Conservation (phyloP, 2,329 filamentous ascomycete genomes). For the Thelonectria blattea region DNA sequence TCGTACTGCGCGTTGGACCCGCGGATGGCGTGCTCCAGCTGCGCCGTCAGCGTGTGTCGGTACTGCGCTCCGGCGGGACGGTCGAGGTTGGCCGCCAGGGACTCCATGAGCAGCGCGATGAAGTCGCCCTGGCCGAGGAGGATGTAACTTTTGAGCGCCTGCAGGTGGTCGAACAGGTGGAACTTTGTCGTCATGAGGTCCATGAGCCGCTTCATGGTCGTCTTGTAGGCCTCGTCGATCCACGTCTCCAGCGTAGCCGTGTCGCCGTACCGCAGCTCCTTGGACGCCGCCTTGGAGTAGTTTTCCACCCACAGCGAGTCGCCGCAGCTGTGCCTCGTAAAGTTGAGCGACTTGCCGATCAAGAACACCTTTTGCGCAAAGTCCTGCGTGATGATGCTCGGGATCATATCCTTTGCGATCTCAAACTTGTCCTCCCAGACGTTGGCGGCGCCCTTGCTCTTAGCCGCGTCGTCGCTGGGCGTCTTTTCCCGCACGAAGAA, state of each 20-base stretch:
- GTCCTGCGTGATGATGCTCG: slow-evolving; percentile 89
- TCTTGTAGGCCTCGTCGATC: slow-evolving; percentile 97
- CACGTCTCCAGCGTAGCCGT: slow-evolving; percentile 89
- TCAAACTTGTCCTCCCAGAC: slow-evolving; percentile 99
- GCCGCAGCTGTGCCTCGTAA: slow-evolving; percentile 93
- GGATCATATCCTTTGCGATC: slow-evolving; percentile 83
- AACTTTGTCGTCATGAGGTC: slow-evolving; percentile 95
- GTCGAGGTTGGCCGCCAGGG: slow-evolving; percentile 88
- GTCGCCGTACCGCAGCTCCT: slow-evolving; percentile 90
- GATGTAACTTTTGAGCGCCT: slow-evolving; percentile 92
- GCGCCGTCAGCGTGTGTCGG: slow-evolving; percentile 94
- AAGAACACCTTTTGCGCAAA: slow-evolving; percentile 97
- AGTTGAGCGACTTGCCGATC: slow-evolving; percentile 97
- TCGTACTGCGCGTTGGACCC: slow-evolving; percentile 98
- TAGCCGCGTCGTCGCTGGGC: slow-evolving; percentile 53
- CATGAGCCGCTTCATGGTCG: slow-evolving; percentile 94
- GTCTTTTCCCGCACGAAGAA: slow-evolving; percentile 93
- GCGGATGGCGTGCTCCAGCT: slow-evolving; percentile 94
- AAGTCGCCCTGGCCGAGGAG: slow-evolving; percentile 96
- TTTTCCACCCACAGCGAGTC: slow-evolving; percentile 95
- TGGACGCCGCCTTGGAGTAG: slow-evolving; percentile 91
- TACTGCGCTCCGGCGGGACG: slow-evolving; percentile 97
- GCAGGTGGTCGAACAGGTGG: slow-evolving; percentile 89
- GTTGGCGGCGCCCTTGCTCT: slow-evolving; percentile 73
- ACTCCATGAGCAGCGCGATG: slow-evolving; percentile 96